Conservation (phyloP, 352 stramenopile species). For the Phytopythium kandeliae region DNA sequence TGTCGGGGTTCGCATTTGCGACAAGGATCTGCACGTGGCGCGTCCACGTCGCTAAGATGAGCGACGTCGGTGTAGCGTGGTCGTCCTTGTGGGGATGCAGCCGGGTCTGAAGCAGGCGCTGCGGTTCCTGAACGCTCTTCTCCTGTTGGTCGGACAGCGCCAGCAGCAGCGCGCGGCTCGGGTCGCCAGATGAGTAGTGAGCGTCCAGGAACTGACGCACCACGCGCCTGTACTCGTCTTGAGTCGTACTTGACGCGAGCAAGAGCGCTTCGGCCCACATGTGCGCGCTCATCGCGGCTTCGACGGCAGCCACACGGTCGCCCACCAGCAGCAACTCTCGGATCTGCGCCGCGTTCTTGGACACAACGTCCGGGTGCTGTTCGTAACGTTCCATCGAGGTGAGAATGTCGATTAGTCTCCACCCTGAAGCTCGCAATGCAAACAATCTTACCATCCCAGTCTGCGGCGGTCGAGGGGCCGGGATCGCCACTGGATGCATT, state of each 20-base stretch:
- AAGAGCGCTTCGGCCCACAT: constrained; percentile 88
- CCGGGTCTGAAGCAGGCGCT: constrained; percentile 43
- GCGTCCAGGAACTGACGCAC: constrained; percentile 71
- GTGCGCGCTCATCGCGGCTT: constrained; percentile 67
- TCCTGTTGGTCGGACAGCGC: constrained; percentile 81
- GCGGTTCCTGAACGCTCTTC: constrained; percentile 80
- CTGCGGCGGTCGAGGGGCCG: constrained; percentile 35
- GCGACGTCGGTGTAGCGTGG: constrained; percentile 27
- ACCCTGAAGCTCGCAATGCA: too few relatives aligned
- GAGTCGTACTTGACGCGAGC: constrained; percentile 80
- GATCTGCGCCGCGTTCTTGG: constrained; percentile 46
- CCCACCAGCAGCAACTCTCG: constrained; percentile 71
- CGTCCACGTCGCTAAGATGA: constrained; percentile 69
- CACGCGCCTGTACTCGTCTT: constrained; percentile 82
- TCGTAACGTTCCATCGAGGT: not conserved
- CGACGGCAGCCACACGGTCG: constrained; percentile 70
- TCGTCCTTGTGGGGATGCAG: constrained; percentile 11
- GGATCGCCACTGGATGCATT: constrained; percentile 36
- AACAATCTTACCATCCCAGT: constrained; percentile 21
- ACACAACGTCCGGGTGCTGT: constrained; percentile 46
- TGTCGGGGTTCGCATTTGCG: constrained; percentile 76
- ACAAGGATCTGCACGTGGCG: constrained; percentile 77
- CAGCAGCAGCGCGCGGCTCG: constrained; percentile 71
- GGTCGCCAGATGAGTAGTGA: constrained; percentile 72
- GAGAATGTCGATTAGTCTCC: constrained; percentile 4